Evolutionary conservation across 257 asterid genomes (phyloP), one percentile per base, ranked within the genome.

Genomic region (Prunella vulgaris): DNA sequence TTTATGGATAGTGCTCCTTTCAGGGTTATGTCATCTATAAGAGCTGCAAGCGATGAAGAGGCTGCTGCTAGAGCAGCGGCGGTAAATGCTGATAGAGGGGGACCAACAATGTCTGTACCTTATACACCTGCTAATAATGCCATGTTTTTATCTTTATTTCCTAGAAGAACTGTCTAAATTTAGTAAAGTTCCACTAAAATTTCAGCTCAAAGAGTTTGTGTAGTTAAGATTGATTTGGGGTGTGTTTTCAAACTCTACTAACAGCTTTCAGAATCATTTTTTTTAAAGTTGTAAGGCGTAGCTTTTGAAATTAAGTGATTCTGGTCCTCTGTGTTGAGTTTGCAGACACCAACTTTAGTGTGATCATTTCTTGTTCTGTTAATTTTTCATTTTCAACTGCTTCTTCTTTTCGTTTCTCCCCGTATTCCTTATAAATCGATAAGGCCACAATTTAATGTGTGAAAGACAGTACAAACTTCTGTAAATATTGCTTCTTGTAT

Each of bases 41-140:
- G 80, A 21, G 95, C 95, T 68, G 74, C 87, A 33, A 84, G 81
- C 66, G 89, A 90, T 66, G 99, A 93, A 88, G 97, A 88, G 76
- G 84, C 88, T 74, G 80, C 92, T 74, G 95, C 90, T 60, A 72
- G 63, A 76, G 87, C 80, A 24, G 92, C 96, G 28, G 96, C 88
- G 0, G 79, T 59, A 13, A 74, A 66, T 81, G 90, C 89, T 22
- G 86, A 85, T 72, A 76, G 67, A 51, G 95, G 87, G 67, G 93
- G 81, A 10, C 96, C 96, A 18, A 93, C 97, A 72, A 88, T 93
- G 97, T 93, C 69, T 24, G 80, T 0, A 74, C 69, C 75, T 67
- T 71, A 56, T 68, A 6, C 37, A 4, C 48, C 59, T 54, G 56
- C 66, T 80, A 46, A 7, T 14, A 3, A 62, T 71, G 54, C 54